These are phyloP conservation scores for Nothopassalora personata DNA, from an alignment of 2,329 filamentous ascomycete genomes.

Conservation along the genomic window DNA sequence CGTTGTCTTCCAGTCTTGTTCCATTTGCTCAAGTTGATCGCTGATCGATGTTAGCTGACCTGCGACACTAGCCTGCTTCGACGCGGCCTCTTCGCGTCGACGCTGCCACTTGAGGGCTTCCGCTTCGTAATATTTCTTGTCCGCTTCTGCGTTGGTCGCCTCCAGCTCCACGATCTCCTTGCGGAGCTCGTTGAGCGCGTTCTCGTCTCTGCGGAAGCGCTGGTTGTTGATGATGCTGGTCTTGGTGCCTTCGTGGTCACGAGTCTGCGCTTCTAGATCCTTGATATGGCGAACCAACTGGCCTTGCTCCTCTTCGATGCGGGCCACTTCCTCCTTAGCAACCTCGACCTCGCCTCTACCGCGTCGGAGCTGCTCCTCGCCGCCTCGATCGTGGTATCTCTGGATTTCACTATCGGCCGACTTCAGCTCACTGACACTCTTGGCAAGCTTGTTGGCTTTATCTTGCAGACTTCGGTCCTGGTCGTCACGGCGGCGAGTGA, in stretches of 20 bases:
- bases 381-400: conserved; percentile 70
- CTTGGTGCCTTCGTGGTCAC: conserved; percentile 75
- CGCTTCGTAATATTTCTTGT: conserved; percentile 66
- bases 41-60: conserved; percentile 81
- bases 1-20: conserved; percentile 75
- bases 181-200: conserved; percentile 61
- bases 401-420: conserved; percentile 72
- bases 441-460: conserved; percentile 65
- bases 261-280: conserved; percentile 68
- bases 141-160: conserved; percentile 72
- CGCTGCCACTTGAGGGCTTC: conserved; percentile 66
- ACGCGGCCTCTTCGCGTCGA: conserved; percentile 62
- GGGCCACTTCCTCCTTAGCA: conserved; percentile 61
- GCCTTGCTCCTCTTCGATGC: conserved; percentile 62
- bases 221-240: conserved; percentile 86
- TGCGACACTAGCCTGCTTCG: conserved; percentile 67
- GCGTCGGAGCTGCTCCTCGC: conserved; percentile 62
- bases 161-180: conserved; percentile 69
- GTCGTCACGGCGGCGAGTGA: conserved; percentile 62
- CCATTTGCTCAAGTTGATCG: conserved; percentile 65
- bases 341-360: conserved; percentile 64
- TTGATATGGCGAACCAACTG: conserved; percentile 67
- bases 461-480: conserved; percentile 68
- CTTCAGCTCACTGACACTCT: conserved; percentile 71
- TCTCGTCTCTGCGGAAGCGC: conserved; percentile 70